These are phyloP conservation scores for Melanogaster broomeanus DNA, from an alignment of 768 basidiomycete genomes.

Conservation along the genomic window DNA sequence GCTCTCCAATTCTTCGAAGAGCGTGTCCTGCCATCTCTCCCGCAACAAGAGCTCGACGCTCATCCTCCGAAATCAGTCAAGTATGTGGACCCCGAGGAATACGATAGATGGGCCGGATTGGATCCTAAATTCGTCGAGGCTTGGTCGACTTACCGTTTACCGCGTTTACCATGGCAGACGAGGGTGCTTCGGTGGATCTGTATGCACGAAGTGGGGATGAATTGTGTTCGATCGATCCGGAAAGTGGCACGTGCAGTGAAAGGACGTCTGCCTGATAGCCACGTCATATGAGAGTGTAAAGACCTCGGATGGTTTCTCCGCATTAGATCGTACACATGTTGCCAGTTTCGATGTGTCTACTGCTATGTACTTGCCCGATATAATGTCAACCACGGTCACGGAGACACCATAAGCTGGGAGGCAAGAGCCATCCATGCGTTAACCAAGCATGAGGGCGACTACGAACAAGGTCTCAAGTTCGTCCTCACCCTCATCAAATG, in stretches of 20 bases:
- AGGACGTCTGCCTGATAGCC: not conserved
- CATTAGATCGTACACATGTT: too few species aligned
- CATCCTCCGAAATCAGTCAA: too few species aligned
- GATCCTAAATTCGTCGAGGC: not conserved
- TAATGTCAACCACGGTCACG: too few species aligned
- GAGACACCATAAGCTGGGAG: not conserved
- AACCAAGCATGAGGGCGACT: conserved; percentile 12
- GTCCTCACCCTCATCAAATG: conserved; percentile 3
- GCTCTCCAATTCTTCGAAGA: too few species aligned
- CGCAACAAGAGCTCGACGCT: too few species aligned
- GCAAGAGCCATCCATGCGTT: not conserved
- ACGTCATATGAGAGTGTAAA: too few species aligned
- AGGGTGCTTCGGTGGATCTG: conserved; percentile 1
- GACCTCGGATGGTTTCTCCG: too few species aligned
- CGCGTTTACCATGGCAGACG: not conserved
- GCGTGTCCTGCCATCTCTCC: too few species aligned
- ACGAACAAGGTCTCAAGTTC: not conserved
- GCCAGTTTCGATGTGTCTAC: too few species aligned
- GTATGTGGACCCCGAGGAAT: too few species aligned
- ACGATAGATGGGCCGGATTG: conserved; percentile 3
- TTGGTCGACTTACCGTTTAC: not conserved
- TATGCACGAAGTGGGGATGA: not conserved
- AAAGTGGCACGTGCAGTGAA: not conserved
- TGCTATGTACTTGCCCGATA: too few species aligned
- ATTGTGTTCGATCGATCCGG: not conserved